Percentiles rank a stretch among this genome's conserved stretches.
phyloP scores from a whole-genome alignment of 352 stramenopile genomes.

The Halophytophthora polymorphica region DNA sequence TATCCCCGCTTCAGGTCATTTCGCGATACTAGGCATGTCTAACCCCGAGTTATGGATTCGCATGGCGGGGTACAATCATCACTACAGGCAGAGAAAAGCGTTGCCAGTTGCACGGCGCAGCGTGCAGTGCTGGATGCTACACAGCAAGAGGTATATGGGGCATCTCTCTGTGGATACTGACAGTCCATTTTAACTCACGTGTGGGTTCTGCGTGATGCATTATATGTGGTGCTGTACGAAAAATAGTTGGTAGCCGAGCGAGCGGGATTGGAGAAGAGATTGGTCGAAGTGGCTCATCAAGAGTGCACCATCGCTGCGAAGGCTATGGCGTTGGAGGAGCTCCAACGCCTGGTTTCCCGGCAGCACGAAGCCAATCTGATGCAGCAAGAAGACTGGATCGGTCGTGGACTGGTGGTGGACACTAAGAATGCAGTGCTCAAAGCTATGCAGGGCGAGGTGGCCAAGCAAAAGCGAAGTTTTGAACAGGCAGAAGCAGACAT shows the following conservation, averaged over 20 bases:
- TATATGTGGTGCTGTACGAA: neutral
- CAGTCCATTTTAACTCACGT: neutral
- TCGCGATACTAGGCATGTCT: too few species aligned
- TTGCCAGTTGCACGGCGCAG: too few species aligned
- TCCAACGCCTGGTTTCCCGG: constrained; percentile 5
- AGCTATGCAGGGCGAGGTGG: neutral
- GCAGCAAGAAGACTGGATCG: constrained; percentile 14
- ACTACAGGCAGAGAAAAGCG: too few species aligned
- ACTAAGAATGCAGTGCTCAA: neutral
- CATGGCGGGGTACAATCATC: too few species aligned
- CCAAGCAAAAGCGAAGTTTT: neutral
- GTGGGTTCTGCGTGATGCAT: neutral
- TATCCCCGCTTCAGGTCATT: neutral
- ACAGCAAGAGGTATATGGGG: neutral
- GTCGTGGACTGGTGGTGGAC: constrained; percentile 1
- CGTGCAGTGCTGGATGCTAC: neutral
- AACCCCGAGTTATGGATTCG: too few species aligned
- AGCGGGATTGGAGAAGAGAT: constrained; percentile 5
- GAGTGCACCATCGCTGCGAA: constrained; percentile 6
- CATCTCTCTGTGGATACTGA: neutral
- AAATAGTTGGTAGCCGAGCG: constrained; percentile 4
- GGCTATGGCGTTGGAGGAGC: constrained; percentile 1
- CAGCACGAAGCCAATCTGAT: constrained; percentile 14
- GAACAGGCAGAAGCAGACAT: neutral
- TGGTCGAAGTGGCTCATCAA: constrained; percentile 2